Conservation (phyloP, 2,329 filamentous ascomycete genomes). For the Cladophialophora carrionii region DNA sequence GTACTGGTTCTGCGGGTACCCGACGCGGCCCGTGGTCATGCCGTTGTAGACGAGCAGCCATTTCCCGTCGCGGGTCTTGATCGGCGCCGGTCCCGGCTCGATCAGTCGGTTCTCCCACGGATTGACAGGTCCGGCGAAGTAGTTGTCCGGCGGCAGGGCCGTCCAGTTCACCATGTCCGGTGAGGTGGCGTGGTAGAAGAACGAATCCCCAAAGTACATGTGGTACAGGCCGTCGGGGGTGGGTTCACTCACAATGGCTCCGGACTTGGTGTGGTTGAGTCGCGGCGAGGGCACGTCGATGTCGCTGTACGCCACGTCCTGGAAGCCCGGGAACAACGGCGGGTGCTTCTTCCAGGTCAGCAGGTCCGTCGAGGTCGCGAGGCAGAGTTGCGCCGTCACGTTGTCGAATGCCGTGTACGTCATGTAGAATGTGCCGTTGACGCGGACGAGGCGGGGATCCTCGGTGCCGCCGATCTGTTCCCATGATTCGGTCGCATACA, state of each 20-base stretch:
- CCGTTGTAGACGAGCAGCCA: slow-evolving; percentile 41
- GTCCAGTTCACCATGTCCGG: slow-evolving; percentile 43
- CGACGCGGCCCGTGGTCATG: slow-evolving; percentile 38
- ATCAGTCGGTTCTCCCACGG: slow-evolving; percentile 44
- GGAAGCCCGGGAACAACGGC: slow-evolving; percentile 30
- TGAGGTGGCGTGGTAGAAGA: slow-evolving; percentile 41
- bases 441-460: slow-evolving; percentile 45
- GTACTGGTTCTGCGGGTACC: slow-evolving; percentile 41
- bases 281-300: slow-evolving; percentile 14
- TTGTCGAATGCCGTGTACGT: slow-evolving; percentile 46
- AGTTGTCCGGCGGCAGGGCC: slow-evolving; percentile 30
- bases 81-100: slow-evolving; percentile 42
- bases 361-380: slow-evolving; percentile 46
- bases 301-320: slow-evolving; percentile 18
- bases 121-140: slow-evolving; percentile 40
- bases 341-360: slow-evolving; percentile 43
- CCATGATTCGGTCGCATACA: slow-evolving; percentile 43
- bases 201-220: slow-evolving; percentile 45
- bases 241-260: slow-evolving; percentile 40
- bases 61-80: slow-evolving; percentile 43
- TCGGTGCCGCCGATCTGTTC: slow-evolving; percentile 43
- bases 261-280: slow-evolving; percentile 24
- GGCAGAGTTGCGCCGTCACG: slow-evolving; percentile 42
- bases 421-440: slow-evolving; percentile 47
- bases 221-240: slow-evolving; percentile 42